These are phyloP conservation scores for Parsonsia alboflavescens DNA, from an alignment of 257 asterid species.

Conservation along the genomic window DNA sequence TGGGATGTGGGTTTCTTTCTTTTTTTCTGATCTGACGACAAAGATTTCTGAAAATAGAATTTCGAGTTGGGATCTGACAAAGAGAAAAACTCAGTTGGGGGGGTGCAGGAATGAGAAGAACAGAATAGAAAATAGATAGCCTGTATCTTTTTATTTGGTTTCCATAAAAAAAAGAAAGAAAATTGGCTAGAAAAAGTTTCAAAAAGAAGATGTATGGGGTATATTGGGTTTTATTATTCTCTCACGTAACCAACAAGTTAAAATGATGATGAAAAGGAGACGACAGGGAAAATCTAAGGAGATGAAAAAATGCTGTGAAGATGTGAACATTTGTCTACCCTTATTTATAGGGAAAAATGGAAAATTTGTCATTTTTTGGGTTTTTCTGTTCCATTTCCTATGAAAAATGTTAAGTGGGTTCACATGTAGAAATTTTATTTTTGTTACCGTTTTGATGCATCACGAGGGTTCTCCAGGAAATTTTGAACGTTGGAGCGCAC, in stretches of 20 bases:
- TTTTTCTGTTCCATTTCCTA: neutral
- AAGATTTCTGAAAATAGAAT: constrained; percentile 17
- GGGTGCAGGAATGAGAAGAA: neutral
- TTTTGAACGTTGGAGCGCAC: constrained; percentile 84
- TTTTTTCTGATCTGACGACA: constrained; percentile 4
- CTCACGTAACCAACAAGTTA: constrained; percentile 49
- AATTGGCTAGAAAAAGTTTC: neutral
- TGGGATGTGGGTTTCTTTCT: constrained; percentile 21
- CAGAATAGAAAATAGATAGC: neutral
- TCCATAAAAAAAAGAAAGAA: neutral
- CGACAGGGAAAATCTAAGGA: constrained; percentile 15
- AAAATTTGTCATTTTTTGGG: neutral
- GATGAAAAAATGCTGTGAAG: constrained; percentile 35
- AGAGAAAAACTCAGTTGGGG: constrained; percentile 6
- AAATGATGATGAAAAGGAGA: constrained; percentile 39
- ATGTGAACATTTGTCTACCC: constrained; percentile 26
- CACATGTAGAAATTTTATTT: constrained; percentile 49
- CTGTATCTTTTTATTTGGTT: constrained; percentile 1
- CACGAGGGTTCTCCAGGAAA: constrained; percentile 48
- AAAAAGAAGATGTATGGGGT: constrained; percentile 33
- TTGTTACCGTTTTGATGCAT: constrained; percentile 59
- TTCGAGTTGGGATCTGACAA: constrained; percentile 21
- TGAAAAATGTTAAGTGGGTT: constrained; percentile 26
- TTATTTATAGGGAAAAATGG: constrained; percentile 45
- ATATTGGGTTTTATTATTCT: constrained; percentile 18